A percentile compares a stretch with the other conserved stretches of the same genome.
Evolutionary conservation across 2,329 filamentous ascomycete genomes (phyloP).

Genomic region (Colletotrichum sp.): DNA sequence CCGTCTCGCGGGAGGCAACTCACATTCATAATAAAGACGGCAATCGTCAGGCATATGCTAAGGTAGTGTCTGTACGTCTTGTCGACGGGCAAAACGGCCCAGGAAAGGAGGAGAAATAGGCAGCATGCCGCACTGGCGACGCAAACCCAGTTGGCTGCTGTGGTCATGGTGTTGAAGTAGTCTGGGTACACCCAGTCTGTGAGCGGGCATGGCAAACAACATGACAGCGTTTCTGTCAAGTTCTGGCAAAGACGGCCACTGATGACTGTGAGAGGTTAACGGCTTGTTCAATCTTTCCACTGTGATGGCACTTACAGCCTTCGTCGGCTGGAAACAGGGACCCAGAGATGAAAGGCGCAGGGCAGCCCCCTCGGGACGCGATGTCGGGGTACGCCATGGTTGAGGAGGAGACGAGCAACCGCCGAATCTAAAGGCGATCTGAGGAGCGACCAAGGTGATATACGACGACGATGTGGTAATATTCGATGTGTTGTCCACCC

Average conservation of each 20-base stretch:
- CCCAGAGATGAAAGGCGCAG: conserved; percentile 72
- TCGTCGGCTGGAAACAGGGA: conserved; percentile 60
- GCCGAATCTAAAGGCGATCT: neutral
- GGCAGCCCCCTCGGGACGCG: conserved; percentile 48
- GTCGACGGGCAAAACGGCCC: conserved; percentile 79
- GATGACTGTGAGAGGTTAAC: conserved; percentile 51
- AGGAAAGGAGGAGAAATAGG: conserved; percentile 79
- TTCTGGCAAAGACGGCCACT: conserved; percentile 60
- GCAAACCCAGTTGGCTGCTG: conserved; percentile 81
- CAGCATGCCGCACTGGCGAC: conserved; percentile 75
- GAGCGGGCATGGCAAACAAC: conserved; percentile 90
- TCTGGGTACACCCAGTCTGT: conserved; percentile 76
- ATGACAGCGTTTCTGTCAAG: conserved; percentile 58
- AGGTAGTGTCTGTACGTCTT: conserved; percentile 93
- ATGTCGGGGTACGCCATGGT: neutral
- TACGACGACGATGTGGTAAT: neutral
- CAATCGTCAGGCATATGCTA: conserved; percentile 83
- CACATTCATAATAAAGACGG: conserved; percentile 80
- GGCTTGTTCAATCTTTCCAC: conserved; percentile 23
- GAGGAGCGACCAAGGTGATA: neutral
- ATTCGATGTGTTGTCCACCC: neutral
- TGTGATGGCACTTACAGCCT: conserved; percentile 66
- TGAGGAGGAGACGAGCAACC: neutral
- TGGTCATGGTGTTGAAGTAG: conserved; percentile 63
- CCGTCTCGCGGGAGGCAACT: conserved; percentile 37